A percentile compares a stretch with the other conserved stretches of the same genome.
Conservation (phyloP, 495 filamentous ascomycete genomes). For the Neurospora intermedia region DNA sequence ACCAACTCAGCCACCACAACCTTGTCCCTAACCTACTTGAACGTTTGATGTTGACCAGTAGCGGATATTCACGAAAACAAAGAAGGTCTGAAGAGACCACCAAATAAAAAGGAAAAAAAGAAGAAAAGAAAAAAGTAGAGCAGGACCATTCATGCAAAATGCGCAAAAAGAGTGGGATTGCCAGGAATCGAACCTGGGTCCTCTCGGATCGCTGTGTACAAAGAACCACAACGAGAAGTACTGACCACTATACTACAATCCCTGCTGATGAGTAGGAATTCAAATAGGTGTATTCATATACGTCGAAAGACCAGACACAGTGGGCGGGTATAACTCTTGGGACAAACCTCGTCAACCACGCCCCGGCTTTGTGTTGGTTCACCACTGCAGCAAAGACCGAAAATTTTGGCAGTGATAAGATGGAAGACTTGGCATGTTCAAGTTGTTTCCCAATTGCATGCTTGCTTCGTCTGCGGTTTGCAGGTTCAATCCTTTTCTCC, state of each 20-base stretch:
- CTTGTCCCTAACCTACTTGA: not conserved
- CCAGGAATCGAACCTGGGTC: constrained; percentile 8
- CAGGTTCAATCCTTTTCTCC: not conserved
- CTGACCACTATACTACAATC: constrained; percentile 9
- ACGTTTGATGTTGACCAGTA: no score
- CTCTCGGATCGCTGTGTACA: constrained; percentile 2
- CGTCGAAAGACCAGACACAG: no score
- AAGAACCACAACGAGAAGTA: constrained; percentile 7
- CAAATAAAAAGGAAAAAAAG: no score
- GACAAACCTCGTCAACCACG: no score
- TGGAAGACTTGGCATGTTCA: not conserved
- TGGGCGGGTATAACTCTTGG: no score
- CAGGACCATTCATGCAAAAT: not conserved
- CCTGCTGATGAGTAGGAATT: not conserved
- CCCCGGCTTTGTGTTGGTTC: no score
- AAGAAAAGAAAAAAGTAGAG: no score
- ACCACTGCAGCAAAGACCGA: no score
- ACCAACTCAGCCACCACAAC: not conserved
- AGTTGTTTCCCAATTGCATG: not conserved
- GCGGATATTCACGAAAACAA: no score
- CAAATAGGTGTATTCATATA: no score
- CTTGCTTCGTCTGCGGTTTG: not conserved
- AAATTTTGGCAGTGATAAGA: not conserved
- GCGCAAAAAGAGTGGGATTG: constrained; percentile 1
- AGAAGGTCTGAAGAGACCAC: not conserved